A percentile compares a stretch with the other conserved stretches of the same genome.
These are phyloP conservation scores for Linum lewisii DNA, from an alignment of 345 rosid genomes.

Conservation along the genomic window DNA sequence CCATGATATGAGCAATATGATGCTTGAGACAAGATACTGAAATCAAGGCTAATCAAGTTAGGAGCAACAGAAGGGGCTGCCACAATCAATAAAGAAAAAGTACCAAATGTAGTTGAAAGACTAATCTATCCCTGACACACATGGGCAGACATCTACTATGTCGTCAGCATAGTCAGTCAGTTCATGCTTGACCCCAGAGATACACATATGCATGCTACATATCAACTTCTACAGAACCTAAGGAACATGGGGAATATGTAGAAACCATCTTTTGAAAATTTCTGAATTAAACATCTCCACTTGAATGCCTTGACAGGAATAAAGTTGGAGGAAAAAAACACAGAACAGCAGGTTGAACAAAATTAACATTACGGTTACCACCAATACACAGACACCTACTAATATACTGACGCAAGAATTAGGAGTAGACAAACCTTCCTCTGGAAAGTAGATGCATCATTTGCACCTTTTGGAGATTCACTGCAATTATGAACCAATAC, in stretches of 20 bases:
- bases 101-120: too few species aligned
- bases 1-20: not conserved
- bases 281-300: not conserved
- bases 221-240: not conserved
- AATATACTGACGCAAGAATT: not conserved
- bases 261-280: not conserved
- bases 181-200: too few species aligned
- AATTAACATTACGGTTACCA: not conserved
- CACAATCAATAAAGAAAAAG: too few species aligned
- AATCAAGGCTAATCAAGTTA: not conserved
- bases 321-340: not conserved
- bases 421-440: conserved; percentile 56
- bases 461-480: conserved; percentile 98
- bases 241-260: not conserved
- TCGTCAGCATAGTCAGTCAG: too few species aligned
- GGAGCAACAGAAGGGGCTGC: not conserved
- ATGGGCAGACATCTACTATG: too few species aligned
- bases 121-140: too few species aligned
- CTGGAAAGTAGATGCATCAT: conserved; percentile 97
- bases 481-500: conserved; percentile 31
- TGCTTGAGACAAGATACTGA: not conserved
- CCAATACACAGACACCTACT: not conserved
- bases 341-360: not conserved
- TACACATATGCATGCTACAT: too few species aligned
- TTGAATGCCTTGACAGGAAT: not conserved